Base-by-base conservation (phyloP, 1,139 yeast genomes). In the Hanseniaspora sp. region DNA sequence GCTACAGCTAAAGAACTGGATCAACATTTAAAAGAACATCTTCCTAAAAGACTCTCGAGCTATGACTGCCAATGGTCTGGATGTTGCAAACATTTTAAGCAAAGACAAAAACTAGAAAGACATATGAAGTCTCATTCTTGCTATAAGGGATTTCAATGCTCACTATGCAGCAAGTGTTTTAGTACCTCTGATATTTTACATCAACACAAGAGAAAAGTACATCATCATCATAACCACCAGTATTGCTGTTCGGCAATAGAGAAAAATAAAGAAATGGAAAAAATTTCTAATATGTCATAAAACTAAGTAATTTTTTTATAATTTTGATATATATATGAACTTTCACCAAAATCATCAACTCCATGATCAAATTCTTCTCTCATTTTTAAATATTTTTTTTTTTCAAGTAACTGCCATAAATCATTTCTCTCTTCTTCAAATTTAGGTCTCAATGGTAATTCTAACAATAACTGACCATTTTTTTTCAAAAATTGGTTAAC, bases 41-140 rank as follows among this genome's bases (percentile, higher is more conserved):
- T 90, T 17, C 86, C 86, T 2, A 76, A 83, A 12, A 90, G 96
- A 1, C 77, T 83, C 63, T 76, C 83, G 1, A 69, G 71, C 29
- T 90, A 92, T 62, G 65, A 68, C 31, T 92, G 98, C 65, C 63
- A 69, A 52, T 92, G 98, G 98, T 68, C 74, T 7, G 84, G 79
- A 3, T 92, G 98, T 67, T 77, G 76, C 18, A 77, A 96, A 47
- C 73, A 72, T 47, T 92, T 92, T 63, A 70, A 77, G 17, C 97
- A 92, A 65, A 74, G 94, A 42, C 98, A 92, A 62, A 92, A 92
- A 67, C 72, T 88, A 17, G 69, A 84, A 31, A 77, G 98, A 48
- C 98, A 92, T 68, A 71, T 92, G 48, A 94, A 85, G 65, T 82
- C 84, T 3, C 98, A 92, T 67, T 86, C 97, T 0, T 82, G 83